These are phyloP conservation scores for Decorospora gaudefroyi DNA, from an alignment of 2,329 filamentous ascomycete species.

Conservation along the genomic window DNA sequence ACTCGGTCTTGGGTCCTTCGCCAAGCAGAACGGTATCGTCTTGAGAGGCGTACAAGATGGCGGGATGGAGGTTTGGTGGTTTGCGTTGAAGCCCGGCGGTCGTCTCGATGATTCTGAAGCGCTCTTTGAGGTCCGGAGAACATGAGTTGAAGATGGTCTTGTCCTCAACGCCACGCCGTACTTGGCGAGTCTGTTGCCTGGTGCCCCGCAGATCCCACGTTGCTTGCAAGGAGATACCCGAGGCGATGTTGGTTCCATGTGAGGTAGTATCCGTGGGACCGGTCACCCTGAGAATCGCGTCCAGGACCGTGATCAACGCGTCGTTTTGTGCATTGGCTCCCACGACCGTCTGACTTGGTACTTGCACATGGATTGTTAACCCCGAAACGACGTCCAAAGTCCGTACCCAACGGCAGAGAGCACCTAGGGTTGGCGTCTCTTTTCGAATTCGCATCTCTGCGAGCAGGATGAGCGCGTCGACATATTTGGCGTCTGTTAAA, in stretches of 20 bases:
- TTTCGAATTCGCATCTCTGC: conserved; percentile 71
- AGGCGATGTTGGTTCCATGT: conserved; percentile 26
- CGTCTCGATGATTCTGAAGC: conserved; percentile 65
- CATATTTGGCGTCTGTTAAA: conserved; percentile 66
- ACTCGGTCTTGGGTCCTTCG: conserved; percentile 54
- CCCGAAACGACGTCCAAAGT: conserved; percentile 72
- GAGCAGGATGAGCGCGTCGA: conserved; percentile 67
- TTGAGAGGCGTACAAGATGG: conserved; percentile 65
- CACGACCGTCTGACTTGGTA: conserved; percentile 42
- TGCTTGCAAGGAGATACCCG: conserved; percentile 61
- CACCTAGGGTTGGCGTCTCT: conserved; percentile 68
- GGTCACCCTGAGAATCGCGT: conserved; percentile 66
- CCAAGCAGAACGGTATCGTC: conserved; percentile 61
- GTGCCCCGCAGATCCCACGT: conserved; percentile 63
- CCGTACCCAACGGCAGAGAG: conserved; percentile 72
- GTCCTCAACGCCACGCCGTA: conserved; percentile 64
- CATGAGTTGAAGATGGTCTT: conserved; percentile 50
- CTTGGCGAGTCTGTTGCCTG: conserved; percentile 48
- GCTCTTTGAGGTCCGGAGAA: conserved; percentile 29
- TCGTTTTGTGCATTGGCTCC: conserved; percentile 55
- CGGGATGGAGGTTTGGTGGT: conserved; percentile 69
- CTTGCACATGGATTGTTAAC: conserved; percentile 59
- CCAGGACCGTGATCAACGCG: conserved; percentile 62
- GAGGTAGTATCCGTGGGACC: conserved; percentile 60
- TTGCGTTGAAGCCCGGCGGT: conserved; percentile 65